Conservation (phyloP, 805 yeast species). For the Saccharomycopsis oosterbeekiorum region DNA sequence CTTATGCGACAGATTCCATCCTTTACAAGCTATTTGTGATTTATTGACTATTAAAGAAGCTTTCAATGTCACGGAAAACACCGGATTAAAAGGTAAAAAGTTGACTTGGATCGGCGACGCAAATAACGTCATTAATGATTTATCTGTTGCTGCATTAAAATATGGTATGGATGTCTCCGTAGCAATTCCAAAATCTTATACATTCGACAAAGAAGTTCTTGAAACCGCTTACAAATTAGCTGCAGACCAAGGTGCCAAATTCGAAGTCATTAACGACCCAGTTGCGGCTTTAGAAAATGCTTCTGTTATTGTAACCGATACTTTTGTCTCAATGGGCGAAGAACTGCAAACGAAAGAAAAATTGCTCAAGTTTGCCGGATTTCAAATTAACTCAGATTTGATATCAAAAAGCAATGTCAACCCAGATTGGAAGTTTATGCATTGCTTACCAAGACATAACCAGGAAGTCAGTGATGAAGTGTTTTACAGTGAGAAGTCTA, state of each 20-base stretch:
- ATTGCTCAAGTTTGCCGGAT: slow-evolving; percentile 74
- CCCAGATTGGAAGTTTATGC: slow-evolving; percentile 83
- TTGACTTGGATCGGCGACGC: slow-evolving; percentile 96
- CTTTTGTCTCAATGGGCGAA: slow-evolving; percentile 98
- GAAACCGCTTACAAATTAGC: slow-evolving; percentile 46
- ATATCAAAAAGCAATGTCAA: slow-evolving; percentile 49
- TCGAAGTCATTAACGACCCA: slow-evolving; percentile 65
- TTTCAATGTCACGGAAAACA: slow-evolving; percentile 42
- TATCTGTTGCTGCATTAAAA: slow-evolving; percentile 79
- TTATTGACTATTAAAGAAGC: slow-evolving; percentile 75
- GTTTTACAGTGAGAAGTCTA: slow-evolving; percentile 70
- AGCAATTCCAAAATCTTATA: slow-evolving; percentile 74
- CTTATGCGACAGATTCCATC: slow-evolving; percentile 87
- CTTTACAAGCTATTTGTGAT: slow-evolving; percentile 92
- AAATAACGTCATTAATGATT: slow-evolving; percentile 89
- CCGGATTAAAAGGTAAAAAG: slow-evolving; percentile 36
- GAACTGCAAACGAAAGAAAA: slow-evolving; percentile 67
- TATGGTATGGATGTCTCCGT: slow-evolving; percentile 74
- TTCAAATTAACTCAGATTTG: slow-evolving; percentile 68
- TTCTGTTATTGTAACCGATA: slow-evolving; percentile 84
- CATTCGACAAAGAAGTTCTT: slow-evolving; percentile 47
- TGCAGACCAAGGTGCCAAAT: slow-evolving; percentile 37
- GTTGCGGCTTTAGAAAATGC: slow-evolving; percentile 62
- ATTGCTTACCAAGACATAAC: slow-evolving; percentile 89
- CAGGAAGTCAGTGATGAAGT: slow-evolving; percentile 94